Conservation (phyloP, 164 flowering plant genomes). For the Chimonanthus praecox region DNA sequence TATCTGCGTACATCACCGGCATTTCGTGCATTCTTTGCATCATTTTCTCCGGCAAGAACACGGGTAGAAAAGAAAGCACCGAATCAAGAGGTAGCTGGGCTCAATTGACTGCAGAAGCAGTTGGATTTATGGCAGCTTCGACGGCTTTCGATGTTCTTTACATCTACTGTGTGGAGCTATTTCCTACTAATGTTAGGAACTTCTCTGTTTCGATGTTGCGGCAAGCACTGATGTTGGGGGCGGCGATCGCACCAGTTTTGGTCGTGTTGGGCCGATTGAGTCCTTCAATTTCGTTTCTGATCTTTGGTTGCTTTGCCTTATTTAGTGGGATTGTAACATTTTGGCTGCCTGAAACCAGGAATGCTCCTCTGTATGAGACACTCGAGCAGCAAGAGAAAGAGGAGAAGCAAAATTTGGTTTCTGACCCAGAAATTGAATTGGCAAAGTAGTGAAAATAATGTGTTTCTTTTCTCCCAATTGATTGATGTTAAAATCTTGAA, state of each 20-base stretch:
- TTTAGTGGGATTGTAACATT: slow-evolving; percentile 37
- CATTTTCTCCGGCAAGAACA: slow-evolving; percentile 21
- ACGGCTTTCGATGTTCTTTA: slow-evolving; percentile 44
- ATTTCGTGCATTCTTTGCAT: slow-evolving; percentile 39
- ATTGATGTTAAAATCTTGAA: too few relatives aligned
- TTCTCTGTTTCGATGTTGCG: slow-evolving; percentile 46
- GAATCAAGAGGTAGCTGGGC: slow-evolving; percentile 23
- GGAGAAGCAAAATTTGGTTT: slow-evolving; percentile 18
- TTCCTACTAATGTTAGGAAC: slow-evolving; percentile 63
- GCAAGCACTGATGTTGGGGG: slow-evolving; percentile 57
- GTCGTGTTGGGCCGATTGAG: slow-evolving; percentile 44
- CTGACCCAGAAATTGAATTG: slow-evolving; percentile 22
- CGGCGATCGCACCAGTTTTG: slow-evolving; percentile 43
- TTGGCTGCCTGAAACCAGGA: slow-evolving; percentile 58
- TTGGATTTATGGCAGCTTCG: slow-evolving; percentile 66
- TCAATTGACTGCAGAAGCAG: slow-evolving; percentile 38
- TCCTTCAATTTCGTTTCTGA: slow-evolving; percentile 38
- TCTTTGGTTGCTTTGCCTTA: slow-evolving; percentile 39
- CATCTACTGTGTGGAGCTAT: slow-evolving; percentile 54
- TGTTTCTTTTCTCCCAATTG: neutral
- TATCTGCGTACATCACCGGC: slow-evolving; percentile 44
- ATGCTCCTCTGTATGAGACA: slow-evolving; percentile 53
- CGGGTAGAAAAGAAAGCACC: neutral
- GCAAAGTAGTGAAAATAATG: slow-evolving; percentile 12
- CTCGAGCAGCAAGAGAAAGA: slow-evolving; percentile 58